Evolutionary conservation across 2,329 filamentous ascomycete species (phyloP).

Genomic region (Penicillium decumbens): DNA sequence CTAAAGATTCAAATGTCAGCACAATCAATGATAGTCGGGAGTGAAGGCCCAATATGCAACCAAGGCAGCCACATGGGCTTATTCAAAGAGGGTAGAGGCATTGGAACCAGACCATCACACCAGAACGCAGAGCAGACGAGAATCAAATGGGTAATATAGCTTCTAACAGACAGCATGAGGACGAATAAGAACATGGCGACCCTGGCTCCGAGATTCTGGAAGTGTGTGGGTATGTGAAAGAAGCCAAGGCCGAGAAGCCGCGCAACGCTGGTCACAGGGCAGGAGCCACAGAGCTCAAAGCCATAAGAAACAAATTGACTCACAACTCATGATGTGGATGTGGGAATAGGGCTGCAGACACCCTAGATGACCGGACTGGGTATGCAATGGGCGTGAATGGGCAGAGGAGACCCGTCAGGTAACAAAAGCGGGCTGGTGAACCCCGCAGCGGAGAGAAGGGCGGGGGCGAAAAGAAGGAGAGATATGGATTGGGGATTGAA

Average conservation of each 20-base stretch:
- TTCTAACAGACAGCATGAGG: conserved; percentile 1
- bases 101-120: conserved; percentile 13
- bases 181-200: conserved; percentile 7
- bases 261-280: neutral
- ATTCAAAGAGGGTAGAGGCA: neutral
- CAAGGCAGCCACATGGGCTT: neutral
- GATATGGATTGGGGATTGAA: neutral
- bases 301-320: conserved; percentile 16
- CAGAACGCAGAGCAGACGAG: conserved; percentile 6
- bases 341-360: conserved; percentile 15
- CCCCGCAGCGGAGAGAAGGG: conserved; percentile 17
- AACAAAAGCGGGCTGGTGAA: conserved; percentile 17
- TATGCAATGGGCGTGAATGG: conserved; percentile 13
- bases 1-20: conserved; percentile 45
- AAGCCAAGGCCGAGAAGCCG: conserved; percentile 4
- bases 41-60: conserved; percentile 1
- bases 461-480: conserved; percentile 2
- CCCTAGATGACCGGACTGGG: conserved; percentile 7
- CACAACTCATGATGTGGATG: conserved; percentile 27
- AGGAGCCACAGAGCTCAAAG: neutral
- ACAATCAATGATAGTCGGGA: neutral
- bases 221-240: conserved; percentile 1
- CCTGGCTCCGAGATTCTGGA: neutral
- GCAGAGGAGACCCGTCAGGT: conserved; percentile 14
- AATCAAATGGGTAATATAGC: conserved; percentile 12